Conservation (phyloP, 2,329 filamentous ascomycete genomes). For the Akanthomyces muscarius region DNA sequence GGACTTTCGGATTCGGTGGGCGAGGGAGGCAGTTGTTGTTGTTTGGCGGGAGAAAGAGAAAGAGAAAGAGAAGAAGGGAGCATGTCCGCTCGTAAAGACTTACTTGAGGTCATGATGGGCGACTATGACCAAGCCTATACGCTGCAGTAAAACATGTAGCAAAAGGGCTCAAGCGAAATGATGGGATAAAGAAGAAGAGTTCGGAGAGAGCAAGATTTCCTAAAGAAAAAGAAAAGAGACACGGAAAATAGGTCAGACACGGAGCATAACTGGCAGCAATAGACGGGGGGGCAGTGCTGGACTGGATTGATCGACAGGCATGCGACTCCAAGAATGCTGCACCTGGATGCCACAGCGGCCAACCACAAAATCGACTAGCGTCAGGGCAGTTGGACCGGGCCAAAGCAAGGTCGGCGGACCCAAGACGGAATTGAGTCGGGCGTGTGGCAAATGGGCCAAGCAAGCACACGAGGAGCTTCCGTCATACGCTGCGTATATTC, state of each 20-base stretch:
- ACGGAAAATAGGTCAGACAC: constrained; percentile 14
- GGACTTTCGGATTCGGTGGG: constrained; percentile 19
- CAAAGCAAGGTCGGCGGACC: background rate
- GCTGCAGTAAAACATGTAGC: constrained; percentile 19
- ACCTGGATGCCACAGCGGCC: background rate
- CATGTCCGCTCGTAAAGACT: constrained; percentile 38
- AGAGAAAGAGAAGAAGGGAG: constrained; percentile 31
- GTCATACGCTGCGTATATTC: background rate
- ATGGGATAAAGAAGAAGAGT: background rate
- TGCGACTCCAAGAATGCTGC: constrained; percentile 9
- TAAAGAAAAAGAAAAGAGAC: constrained; percentile 2
- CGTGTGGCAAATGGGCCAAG: constrained; percentile 14
- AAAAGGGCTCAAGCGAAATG: constrained; percentile 15
- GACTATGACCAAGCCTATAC: constrained; percentile 29
- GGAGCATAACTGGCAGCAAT: background rate
- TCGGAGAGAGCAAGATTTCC: background rate
- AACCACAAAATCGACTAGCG: background rate
- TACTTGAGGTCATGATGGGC: constrained; percentile 44
- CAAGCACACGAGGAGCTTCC: constrained; percentile 2
- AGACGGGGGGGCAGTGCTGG: constrained; percentile 11
- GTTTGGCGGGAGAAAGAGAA: constrained; percentile 32
- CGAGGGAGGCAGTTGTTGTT: constrained; percentile 19
- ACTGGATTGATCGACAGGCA: constrained; percentile 13
- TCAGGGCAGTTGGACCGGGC: background rate
- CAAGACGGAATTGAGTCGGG: background rate